Conservation (phyloP, 768 basidiomycete genomes). For the Suillus paluster region DNA sequence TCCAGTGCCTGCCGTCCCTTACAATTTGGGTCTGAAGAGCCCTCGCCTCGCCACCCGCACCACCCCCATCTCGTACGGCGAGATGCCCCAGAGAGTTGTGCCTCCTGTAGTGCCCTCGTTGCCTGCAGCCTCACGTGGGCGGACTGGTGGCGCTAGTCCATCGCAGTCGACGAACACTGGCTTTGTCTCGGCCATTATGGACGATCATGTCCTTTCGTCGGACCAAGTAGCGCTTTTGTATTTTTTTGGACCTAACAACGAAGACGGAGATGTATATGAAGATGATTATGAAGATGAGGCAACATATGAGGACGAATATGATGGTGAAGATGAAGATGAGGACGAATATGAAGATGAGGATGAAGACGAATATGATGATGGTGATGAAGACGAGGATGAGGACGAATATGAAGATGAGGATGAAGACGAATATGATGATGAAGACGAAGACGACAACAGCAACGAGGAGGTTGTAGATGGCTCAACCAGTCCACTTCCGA, state of each 20-base stretch:
- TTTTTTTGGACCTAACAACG: conserved; percentile 10
- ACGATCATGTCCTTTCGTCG: background rate
- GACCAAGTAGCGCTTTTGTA: conserved; percentile 9
- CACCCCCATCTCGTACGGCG: conserved; percentile 5
- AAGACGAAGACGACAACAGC: too few species aligned
- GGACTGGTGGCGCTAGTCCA: too few species aligned
- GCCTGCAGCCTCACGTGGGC: background rate
- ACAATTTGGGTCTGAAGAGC: too few species aligned
- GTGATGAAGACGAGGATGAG: too few species aligned
- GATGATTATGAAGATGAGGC: background rate
- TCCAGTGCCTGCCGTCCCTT: background rate
- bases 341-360: too few species aligned
- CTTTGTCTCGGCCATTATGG: background rate
- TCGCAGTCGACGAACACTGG: background rate
- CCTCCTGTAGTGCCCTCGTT: conserved; percentile 6
- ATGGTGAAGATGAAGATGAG: too few species aligned
- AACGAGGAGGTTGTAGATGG: background rate
- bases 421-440: too few species aligned
- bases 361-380: too few species aligned
- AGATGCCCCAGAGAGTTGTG: conserved; percentile 6
- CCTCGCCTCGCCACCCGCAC: conserved; percentile 12
- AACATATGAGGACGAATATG: too few species aligned
- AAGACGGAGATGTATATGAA: conserved; percentile 7
- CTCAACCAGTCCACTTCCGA: background rate
- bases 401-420: too few species aligned